These are phyloP conservation scores for Hyphodiscus hymeniophilus DNA, from an alignment of 495 filamentous ascomycete species.

Conservation along the genomic window DNA sequence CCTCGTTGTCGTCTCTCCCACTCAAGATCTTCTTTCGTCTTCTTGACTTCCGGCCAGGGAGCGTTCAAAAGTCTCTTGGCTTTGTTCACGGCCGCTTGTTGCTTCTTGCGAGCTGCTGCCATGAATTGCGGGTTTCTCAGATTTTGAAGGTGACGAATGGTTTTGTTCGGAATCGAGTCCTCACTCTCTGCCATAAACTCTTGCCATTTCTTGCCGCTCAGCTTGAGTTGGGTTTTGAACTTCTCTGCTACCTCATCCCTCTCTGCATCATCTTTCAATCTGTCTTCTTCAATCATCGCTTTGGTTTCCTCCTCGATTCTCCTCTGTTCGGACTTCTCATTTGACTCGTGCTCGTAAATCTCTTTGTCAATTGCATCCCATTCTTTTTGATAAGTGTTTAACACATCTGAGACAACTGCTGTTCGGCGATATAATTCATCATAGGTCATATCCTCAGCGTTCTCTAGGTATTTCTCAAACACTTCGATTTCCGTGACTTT, in stretches of 20 bases:
- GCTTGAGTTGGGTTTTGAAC: slow-evolving; percentile 2
- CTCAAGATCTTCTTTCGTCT: slow-evolving; percentile 3
- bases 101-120: slow-evolving; percentile 1
- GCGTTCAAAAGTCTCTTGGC: neutral
- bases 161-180: neutral
- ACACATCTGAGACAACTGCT: neutral
- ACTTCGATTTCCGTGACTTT: slow-evolving; percentile 12
- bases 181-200: neutral
- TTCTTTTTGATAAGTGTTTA: slow-evolving; percentile 13
- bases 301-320: slow-evolving; percentile 4
- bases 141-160: neutral
- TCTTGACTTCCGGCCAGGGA: neutral
- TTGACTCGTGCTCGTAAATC: slow-evolving; percentile 1
- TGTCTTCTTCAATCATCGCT: neutral
- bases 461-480: slow-evolving; percentile 13
- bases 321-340: slow-evolving; percentile 1
- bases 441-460: slow-evolving; percentile 9
- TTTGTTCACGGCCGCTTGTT: neutral
- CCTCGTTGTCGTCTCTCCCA: slow-evolving; percentile 9
- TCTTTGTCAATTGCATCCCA: slow-evolving; percentile 12
- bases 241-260: slow-evolving; percentile 1
- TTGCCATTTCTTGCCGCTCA: slow-evolving; percentile 5
- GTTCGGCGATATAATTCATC: slow-evolving; percentile 16
- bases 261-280: neutral
- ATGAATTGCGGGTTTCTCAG: slow-evolving; percentile 3